These are phyloP conservation scores for Penicillium malachiteum DNA, from an alignment of 495 filamentous ascomycete genomes.

Conservation along the genomic window DNA sequence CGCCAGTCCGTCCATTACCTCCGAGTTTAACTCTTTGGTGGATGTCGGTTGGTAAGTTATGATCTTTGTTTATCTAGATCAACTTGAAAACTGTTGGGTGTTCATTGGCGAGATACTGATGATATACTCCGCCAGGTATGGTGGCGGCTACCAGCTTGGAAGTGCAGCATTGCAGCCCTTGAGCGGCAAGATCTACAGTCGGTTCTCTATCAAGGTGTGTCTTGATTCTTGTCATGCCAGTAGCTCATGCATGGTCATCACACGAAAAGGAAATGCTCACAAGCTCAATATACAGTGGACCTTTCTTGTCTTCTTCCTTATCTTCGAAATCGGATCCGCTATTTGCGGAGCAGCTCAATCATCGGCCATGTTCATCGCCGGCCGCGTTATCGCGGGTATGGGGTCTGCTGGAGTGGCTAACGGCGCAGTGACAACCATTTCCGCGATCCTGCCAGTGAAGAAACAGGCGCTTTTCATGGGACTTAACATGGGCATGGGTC, in stretches of 20 bases:
- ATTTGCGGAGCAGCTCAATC: constrained; percentile 72
- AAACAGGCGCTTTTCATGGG: constrained; percentile 22
- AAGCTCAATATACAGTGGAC: constrained; percentile 13
- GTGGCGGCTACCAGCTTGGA: constrained; percentile 28
- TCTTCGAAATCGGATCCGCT: constrained; percentile 71
- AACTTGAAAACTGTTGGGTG: background rate
- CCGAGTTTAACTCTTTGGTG: constrained; percentile 27
- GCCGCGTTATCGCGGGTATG: constrained; percentile 73
- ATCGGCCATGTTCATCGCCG: constrained; percentile 70
- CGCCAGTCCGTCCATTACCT: constrained; percentile 31
- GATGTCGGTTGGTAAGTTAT: constrained; percentile 31
- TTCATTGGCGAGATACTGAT: constrained; percentile 50
- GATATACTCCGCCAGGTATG: constrained; percentile 26
- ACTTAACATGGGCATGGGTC: constrained; percentile 22
- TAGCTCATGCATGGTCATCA: background rate
- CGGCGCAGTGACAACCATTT: constrained; percentile 19
- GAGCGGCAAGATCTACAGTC: constrained; percentile 29
- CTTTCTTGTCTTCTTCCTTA: constrained; percentile 21
- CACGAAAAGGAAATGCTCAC: background rate
- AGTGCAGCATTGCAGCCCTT: constrained; percentile 28
- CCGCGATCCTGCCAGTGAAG: constrained; percentile 16
- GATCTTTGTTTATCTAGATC: background rate
- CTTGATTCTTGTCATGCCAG: background rate
- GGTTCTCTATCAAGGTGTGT: constrained; percentile 26
- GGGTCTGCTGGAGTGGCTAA: constrained; percentile 60